Percentiles rank a stretch among this genome's conserved stretches.
Conservation (phyloP, 129 eudicot species). For the Lactuca saligna region DNA sequence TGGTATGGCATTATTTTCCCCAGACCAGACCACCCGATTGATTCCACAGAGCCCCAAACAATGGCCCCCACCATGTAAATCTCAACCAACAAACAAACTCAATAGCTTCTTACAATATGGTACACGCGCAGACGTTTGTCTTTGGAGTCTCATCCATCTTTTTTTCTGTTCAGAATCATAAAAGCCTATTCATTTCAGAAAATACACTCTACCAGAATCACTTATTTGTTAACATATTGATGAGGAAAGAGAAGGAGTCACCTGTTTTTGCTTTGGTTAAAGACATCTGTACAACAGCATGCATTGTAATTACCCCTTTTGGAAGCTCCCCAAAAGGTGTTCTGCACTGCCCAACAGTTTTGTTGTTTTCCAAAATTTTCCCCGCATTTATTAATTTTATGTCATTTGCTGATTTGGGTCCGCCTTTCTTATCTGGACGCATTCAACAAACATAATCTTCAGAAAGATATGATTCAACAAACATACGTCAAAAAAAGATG, state of each 20-base stretch:
- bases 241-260: conserved; percentile 26
- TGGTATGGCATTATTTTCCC: conserved; percentile 49
- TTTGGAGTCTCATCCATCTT: conserved; percentile 80
- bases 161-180: conserved; percentile 55
- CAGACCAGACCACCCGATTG: conserved; percentile 36
- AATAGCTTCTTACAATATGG: conserved; percentile 57
- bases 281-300: conserved; percentile 95
- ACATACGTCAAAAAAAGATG: neutral
- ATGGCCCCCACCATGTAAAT: conserved; percentile 25
- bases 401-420: conserved; percentile 80
- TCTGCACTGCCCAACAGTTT: conserved; percentile 83
- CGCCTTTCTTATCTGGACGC: conserved; percentile 68
- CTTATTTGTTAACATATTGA: neutral
- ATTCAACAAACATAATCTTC: conserved; percentile 1
- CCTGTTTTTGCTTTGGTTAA: conserved; percentile 87
- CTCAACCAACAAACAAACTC: conserved; percentile 38
- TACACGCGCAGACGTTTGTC: conserved; percentile 62
- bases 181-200: conserved; percentile 14
- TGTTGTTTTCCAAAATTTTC: conserved; percentile 84
- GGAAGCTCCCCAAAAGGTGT: conserved; percentile 84
- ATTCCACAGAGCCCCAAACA: conserved; percentile 35
- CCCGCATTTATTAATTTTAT: conserved; percentile 83
- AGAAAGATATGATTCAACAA: neutral
- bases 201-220: neutral
- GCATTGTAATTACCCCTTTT: conserved; percentile 87